phyloP scores from a whole-genome alignment of 495 filamentous ascomycete species.

The Neurospora intermedia region DNA sequence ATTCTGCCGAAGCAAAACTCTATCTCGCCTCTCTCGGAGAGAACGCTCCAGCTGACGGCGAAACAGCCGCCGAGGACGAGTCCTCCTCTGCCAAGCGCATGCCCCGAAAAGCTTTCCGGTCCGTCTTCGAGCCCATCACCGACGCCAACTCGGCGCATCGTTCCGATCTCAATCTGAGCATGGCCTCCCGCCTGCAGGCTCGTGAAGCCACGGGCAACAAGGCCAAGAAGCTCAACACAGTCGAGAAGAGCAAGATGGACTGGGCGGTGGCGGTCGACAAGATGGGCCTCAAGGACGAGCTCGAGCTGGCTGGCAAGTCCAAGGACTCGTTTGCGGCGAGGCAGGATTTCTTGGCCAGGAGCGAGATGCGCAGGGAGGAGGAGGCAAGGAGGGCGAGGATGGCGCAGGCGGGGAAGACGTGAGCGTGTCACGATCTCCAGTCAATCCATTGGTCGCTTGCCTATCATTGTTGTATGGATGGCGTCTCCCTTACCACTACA shows the following conservation, averaged over 20 bases:
- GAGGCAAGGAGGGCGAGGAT: slow-evolving; percentile 55
- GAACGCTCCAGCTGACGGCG: slow-evolving; percentile 1
- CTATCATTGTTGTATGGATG: not conserved
- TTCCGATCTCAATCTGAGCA: slow-evolving; percentile 40
- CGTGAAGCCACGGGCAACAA: slow-evolving; percentile 34
- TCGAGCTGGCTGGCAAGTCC: slow-evolving; percentile 70
- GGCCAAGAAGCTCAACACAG: slow-evolving; percentile 83
- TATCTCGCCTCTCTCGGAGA: slow-evolving; percentile 53
- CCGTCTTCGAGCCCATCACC: slow-evolving; percentile 68
- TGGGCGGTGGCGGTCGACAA: slow-evolving; percentile 92
- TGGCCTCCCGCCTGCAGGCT: slow-evolving; percentile 26
- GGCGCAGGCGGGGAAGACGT: slow-evolving; percentile 30
- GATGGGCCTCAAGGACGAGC: slow-evolving; percentile 84
- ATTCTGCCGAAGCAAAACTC: slow-evolving; percentile 71
- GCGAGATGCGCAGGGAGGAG: slow-evolving; percentile 67
- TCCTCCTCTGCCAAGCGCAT: slow-evolving; percentile 39
- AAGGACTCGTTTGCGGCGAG: slow-evolving; percentile 72
- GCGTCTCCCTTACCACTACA: not conserved
- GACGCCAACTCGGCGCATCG: slow-evolving; percentile 31
- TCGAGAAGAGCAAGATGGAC: slow-evolving; percentile 90
- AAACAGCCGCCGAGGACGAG: slow-evolving; percentile 16
- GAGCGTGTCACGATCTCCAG: not conserved
- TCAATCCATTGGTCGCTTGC: not conserved
- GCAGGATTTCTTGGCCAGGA: slow-evolving; percentile 81
- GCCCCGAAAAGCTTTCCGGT: slow-evolving; percentile 58